These are phyloP conservation scores for Abelmoschus esculentus DNA, from an alignment of 345 rosid genomes.

Conservation along the genomic window DNA sequence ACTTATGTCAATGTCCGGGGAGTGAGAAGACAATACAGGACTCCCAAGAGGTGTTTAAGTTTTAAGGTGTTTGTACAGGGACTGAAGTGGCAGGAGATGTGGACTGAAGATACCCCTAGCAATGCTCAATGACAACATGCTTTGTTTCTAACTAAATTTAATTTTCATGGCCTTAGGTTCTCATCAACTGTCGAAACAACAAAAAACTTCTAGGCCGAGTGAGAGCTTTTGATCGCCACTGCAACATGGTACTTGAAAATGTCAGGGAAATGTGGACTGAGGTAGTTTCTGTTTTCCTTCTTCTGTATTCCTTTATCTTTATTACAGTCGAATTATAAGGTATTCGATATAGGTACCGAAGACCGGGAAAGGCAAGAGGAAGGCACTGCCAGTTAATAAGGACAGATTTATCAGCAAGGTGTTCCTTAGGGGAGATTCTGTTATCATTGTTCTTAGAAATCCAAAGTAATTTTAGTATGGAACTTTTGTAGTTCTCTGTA, in stretches of 20 bases:
- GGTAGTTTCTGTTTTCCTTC: conserved; percentile 31
- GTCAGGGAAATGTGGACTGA: conserved; percentile 99
- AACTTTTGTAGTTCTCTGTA: background rate
- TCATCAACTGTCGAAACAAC: conserved; percentile 86
- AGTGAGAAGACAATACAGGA: too few species aligned
- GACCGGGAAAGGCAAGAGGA: conserved; percentile 98
- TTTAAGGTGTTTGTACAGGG: too few species aligned
- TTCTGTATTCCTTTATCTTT: background rate
- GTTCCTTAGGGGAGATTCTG: conserved; percentile 98
- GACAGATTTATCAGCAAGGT: conserved; percentile 96
- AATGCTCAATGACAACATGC: background rate
- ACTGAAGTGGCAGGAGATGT: too few species aligned
- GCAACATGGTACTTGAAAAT: conserved; percentile 99
- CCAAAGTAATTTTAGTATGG: conserved; percentile 46
- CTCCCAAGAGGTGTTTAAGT: too few species aligned
- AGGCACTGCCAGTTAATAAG: conserved; percentile 84
- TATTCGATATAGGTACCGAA: conserved; percentile 58
- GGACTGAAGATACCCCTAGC: background rate
- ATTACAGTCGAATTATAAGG: background rate
- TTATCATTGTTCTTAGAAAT: conserved; percentile 90
- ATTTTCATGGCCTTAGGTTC: conserved; percentile 36
- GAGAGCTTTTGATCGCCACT: conserved; percentile 91
- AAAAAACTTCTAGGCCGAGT: conserved; percentile 89
- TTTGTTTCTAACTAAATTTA: background rate
- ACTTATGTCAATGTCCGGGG: too few species aligned